Evolutionary conservation across 768 basidiomycete genomes (phyloP).

Genomic region (Lyophyllum shimeji): DNA sequence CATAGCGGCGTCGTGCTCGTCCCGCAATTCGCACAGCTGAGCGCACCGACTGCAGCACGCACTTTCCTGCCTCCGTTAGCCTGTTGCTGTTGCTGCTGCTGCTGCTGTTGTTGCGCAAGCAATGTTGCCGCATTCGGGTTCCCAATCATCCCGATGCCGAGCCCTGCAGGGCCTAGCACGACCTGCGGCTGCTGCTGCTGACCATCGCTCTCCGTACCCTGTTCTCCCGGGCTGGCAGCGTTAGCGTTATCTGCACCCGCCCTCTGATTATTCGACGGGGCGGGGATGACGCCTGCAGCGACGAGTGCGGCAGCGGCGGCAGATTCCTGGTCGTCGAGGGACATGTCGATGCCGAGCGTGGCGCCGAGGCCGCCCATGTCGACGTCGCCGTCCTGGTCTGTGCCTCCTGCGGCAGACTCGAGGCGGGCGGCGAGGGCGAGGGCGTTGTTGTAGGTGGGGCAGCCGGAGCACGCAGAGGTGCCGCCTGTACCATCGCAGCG

Average conservation of each 20-base stretch:
- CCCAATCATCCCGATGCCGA: conserved; percentile 21
- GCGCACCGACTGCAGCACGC: conserved; percentile 59
- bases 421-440: conserved; percentile 43
- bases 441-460: conserved; percentile 94
- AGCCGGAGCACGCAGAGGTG: conserved; percentile 88
- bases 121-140: conserved; percentile 16
- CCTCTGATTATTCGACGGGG: neutral
- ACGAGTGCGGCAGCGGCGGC: conserved; percentile 20
- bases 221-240: neutral
- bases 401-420: conserved; percentile 22
- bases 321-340: conserved; percentile 13
- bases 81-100: conserved; percentile 13
- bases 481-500: conserved; percentile 98
- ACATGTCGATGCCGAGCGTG: conserved; percentile 10
- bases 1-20: conserved; percentile 89
- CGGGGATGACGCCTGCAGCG: conserved; percentile 18
- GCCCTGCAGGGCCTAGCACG: conserved; percentile 17
- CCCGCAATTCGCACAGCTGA: conserved; percentile 86
- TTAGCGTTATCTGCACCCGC: neutral
- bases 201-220: neutral
- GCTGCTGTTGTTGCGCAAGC: conserved; percentile 9
- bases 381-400: conserved; percentile 19
- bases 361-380: conserved; percentile 9
- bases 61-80: conserved; percentile 30
- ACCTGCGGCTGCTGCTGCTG: no score